Evolutionary conservation across 2,329 filamentous ascomycete genomes (phyloP), one percentile per base, ranked within the genome.

Genomic region (Samsoniella hepiali): DNA sequence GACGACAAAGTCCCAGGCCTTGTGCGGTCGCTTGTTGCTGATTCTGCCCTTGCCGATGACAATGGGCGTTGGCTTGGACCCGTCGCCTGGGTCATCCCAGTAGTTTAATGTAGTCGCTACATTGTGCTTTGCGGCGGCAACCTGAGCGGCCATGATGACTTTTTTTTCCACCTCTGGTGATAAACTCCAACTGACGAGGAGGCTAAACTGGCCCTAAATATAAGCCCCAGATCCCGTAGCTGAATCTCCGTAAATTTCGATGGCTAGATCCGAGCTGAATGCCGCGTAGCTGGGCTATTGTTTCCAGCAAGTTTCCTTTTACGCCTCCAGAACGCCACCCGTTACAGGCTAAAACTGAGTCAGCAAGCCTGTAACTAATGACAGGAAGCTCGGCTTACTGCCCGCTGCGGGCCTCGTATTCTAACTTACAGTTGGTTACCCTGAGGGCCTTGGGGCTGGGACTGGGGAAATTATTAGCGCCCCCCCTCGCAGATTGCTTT

Each of bases 1-100:
- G 22, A 71, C 76, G 71, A 31, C 82, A 78, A 67, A 79, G 72
- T 3, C 5, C 82, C 90, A 74, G 6, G 69, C 56, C 9, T 68
- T 68, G 68, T 72, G 70, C 34, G 71, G 72, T 1, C 74, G 68
- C 60, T 74, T 69, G 66, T 76, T 70, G 62, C 63, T 70, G 59
- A 70, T 69, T 40, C 64, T 63, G 1, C 68, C 68, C 42, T 68
- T 66, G 62, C 68, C 71, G 8, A 73, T 69, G 64, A 73, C 76
- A 7, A 72, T 73, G 1, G 77, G 74, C 1, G 71, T 70, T 0
- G 77, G 78, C n/a, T 74, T 73, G 6, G 76, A 75, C 32, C 78
- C 78, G 63, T 80, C 77, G 34, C 76, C 76, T 0, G 75, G 73
- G 49, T 77, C 75, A 65, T 78, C 73, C 68, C 73, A 76, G 69